Base-by-base conservation (phyloP, 1,139 yeast species). In the Suhomyces bribrorum region DNA sequence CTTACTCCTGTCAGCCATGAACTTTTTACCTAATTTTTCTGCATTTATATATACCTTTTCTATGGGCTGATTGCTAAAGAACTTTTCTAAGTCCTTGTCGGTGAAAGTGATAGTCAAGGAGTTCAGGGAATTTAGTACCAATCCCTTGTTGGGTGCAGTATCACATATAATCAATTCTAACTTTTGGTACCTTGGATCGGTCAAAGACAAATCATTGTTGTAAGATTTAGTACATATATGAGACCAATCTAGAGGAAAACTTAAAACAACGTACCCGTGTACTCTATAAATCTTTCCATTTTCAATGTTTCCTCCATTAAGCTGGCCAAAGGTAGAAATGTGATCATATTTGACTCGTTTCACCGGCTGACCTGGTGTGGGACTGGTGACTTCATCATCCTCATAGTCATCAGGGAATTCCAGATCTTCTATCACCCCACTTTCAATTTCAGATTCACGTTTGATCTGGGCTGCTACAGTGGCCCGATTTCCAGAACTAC, bases 181-280 rank as follows among this genome's bases (percentile, higher is more conserved):
- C 3, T 47, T 53, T 26, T 59, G 45, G 15, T 52, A 29, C 5
- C 26, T 36, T 1, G 69, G 70, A 44, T 64, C 70, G 2, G 55
- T 37, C 5, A 50, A 35, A 2, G 35, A 15, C 6, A 35, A 26
- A 30, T 45, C 41, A 8, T 31, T 14, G 2, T 44, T 45, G 42
- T 54, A 64, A 7, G 49, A 35, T 35, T 64, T 64, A n/a, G 54
- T 50, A 38, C 66, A 61, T 2, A 58, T 37, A 13, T 56, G 55
- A 5, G 52, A 38, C 46, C 57, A 48, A 36, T 62, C 62, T 5
- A 38, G 35, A 1, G 70, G 69, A 6, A 49, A 42, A 5, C 49
- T 41, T 1, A 54, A 64, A 0, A 49, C 52, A 1, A 62, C 33
- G 23, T 40, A 48, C 3, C 53, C 65, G 1, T 41, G 38, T 1